A percentile compares a stretch with the other conserved stretches of the same genome.
phyloP scores from a whole-genome alignment of 2,329 filamentous ascomycete genomes.

The Fusarium protoensiforme region DNA sequence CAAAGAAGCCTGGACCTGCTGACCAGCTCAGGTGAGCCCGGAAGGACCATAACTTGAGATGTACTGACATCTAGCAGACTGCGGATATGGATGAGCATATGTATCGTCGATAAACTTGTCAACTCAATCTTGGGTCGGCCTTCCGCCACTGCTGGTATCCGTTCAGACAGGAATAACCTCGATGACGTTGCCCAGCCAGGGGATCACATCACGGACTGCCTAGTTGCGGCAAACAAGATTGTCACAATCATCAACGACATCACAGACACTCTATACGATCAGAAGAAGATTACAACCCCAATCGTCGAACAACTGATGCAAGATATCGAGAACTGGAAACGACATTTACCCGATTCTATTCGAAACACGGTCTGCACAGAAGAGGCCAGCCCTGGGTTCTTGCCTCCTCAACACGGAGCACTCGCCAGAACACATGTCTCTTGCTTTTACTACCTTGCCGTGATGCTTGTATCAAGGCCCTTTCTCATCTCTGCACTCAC shows the following conservation, averaged over 20 bases:
- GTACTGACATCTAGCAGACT: constrained; percentile 36
- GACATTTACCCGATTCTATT: constrained; percentile 53
- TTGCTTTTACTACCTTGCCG: constrained; percentile 68
- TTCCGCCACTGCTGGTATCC: constrained; percentile 44
- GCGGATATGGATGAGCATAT: constrained; percentile 51
- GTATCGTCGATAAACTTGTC: constrained; percentile 52
- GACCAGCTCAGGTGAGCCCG: constrained; percentile 35
- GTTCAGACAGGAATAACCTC: constrained; percentile 19
- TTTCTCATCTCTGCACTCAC: constrained; percentile 64
- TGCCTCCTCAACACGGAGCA: constrained; percentile 45
- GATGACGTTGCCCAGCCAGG: constrained; percentile 23
- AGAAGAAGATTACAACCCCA: constrained; percentile 45
- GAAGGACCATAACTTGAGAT: not conserved
- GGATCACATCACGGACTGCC: constrained; percentile 41
- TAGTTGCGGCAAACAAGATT: constrained; percentile 55
- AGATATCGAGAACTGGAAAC: constrained; percentile 58
- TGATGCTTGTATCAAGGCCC: constrained; percentile 66
- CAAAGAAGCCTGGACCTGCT: constrained; percentile 11
- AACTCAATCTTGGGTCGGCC: constrained; percentile 53
- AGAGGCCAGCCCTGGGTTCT: constrained; percentile 1
- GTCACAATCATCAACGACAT: constrained; percentile 58
- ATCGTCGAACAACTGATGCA: constrained; percentile 54
- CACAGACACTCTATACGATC: constrained; percentile 54
- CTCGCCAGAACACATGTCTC: constrained; percentile 65
- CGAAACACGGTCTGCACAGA: constrained; percentile 10